Evolutionary conservation across 768 basidiomycete species (phyloP).

Genomic region (Hysterangium stoloniferum): DNA sequence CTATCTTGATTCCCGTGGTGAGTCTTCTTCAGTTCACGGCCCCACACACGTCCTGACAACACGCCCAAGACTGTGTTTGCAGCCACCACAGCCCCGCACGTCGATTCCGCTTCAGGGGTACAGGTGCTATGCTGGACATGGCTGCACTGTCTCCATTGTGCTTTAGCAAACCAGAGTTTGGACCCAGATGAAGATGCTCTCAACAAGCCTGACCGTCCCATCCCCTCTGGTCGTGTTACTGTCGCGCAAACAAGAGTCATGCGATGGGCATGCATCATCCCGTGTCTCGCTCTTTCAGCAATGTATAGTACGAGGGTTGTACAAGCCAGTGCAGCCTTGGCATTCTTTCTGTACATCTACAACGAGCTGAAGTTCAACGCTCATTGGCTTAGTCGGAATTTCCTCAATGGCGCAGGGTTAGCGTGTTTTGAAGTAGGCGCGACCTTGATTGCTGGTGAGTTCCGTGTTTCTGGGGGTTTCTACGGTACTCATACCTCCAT

Average conservation of each 20-base stretch:
- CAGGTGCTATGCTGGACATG: constrained; percentile 36
- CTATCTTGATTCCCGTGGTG: constrained; percentile 40
- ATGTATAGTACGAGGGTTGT: constrained; percentile 26
- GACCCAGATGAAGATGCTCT: constrained; percentile 34
- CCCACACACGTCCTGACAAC: too few relatives aligned
- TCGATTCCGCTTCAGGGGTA: constrained; percentile 14
- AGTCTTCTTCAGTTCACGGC: constrained; percentile 12
- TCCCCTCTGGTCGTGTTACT: constrained; percentile 38
- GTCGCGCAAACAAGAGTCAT: constrained; percentile 26
- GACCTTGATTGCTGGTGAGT: constrained; percentile 31
- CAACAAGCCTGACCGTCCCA: constrained; percentile 39
- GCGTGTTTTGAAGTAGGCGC: constrained; percentile 32
- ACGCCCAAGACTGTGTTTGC: constrained; percentile 31
- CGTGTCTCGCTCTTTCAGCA: constrained; percentile 30
- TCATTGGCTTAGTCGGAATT: constrained; percentile 34
- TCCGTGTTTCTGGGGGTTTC: not conserved
- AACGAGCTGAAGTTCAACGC: constrained; percentile 31
- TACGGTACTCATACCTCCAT: too few relatives aligned
- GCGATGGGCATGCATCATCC: constrained; percentile 28
- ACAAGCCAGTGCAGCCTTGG: constrained; percentile 27
- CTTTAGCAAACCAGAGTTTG: constrained; percentile 38
- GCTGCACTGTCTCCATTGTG: constrained; percentile 37
- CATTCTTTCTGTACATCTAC: constrained; percentile 28
- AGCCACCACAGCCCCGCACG: constrained; percentile 26
- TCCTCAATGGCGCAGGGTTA: constrained; percentile 29